A percentile compares a stretch with the other conserved stretches of the same genome.
These are phyloP conservation scores for Tetrahymena borealis DNA, from an alignment of 73 alveolate species.

Conservation along the genomic window DNA sequence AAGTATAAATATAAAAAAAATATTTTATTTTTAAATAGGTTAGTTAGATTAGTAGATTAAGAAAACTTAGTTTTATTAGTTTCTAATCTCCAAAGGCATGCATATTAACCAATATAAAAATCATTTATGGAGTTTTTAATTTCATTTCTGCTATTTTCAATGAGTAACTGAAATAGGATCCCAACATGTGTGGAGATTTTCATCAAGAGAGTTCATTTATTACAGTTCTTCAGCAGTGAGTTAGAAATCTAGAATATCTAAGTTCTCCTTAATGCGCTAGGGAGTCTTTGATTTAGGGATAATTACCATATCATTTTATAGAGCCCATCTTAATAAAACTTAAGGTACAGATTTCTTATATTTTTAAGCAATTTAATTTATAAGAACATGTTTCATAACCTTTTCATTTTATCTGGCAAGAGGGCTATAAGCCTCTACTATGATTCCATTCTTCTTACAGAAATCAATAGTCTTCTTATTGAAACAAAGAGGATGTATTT, in stretches of 20 bases:
- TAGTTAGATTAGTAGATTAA: too few relatives aligned
- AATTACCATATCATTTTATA: conserved; percentile 59
- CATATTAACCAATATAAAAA: too few relatives aligned
- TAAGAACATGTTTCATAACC: conserved; percentile 46
- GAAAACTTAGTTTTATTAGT: too few relatives aligned
- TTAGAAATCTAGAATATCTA: conserved; percentile 62
- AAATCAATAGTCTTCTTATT: conserved; percentile 69
- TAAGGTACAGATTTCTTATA: conserved; percentile 56
- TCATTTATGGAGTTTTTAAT: too few relatives aligned
- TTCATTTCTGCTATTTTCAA: too few relatives aligned
- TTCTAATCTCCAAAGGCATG: too few relatives aligned
- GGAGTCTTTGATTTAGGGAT: conserved; percentile 68
- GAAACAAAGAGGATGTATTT: conserved; percentile 71
- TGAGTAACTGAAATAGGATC: conserved; percentile 28
- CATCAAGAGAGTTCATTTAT: conserved; percentile 25
- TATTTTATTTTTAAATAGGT: too few relatives aligned
- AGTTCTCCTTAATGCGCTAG: conserved; percentile 61
- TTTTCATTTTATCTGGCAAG: conserved; percentile 68
- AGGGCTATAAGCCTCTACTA: conserved; percentile 78
- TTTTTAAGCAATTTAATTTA: conserved; percentile 49
- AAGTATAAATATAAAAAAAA: too few relatives aligned
- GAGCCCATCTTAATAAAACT: conserved; percentile 69
- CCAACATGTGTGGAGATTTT: conserved; percentile 25
- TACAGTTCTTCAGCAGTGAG: conserved; percentile 57
- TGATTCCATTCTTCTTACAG: conserved; percentile 55